phyloP scores from a whole-genome alignment of 2,329 filamentous ascomycete genomes.

The Emmonsia crescens region DNA sequence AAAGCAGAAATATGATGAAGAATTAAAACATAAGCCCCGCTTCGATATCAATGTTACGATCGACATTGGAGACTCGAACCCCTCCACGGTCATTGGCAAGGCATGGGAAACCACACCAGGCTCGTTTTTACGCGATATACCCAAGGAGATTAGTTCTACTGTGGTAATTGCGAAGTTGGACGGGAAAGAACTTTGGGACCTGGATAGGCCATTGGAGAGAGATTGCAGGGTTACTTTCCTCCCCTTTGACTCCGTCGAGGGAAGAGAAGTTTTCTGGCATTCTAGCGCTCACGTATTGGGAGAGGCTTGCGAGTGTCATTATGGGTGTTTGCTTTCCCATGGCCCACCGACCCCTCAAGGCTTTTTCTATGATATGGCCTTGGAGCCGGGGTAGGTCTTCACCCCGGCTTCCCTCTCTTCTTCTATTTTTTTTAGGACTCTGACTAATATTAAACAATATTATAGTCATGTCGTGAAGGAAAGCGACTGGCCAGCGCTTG shows the following conservation, averaged over 20 bases:
- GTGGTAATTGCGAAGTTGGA: constrained; percentile 74
- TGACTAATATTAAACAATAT: constrained; percentile 12
- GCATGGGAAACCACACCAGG: constrained; percentile 86
- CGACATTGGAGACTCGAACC: constrained; percentile 32
- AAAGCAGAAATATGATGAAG: constrained; percentile 72
- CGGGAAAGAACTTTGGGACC: constrained; percentile 74
- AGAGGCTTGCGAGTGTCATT: constrained; percentile 82
- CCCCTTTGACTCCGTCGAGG: constrained; percentile 64
- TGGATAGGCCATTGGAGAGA: constrained; percentile 79
- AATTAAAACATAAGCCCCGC: constrained; percentile 47
- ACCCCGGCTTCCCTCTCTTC: background rate
- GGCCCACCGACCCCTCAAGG: constrained; percentile 84
- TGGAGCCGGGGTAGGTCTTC: constrained; percentile 49
- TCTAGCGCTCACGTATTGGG: constrained; percentile 93
- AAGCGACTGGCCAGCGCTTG: constrained; percentile 73
- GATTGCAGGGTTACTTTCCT: constrained; percentile 77
- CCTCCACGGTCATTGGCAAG: constrained; percentile 47
- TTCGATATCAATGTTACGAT: constrained; percentile 40
- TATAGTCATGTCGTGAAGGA: constrained; percentile 54
- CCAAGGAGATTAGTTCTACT: constrained; percentile 78
- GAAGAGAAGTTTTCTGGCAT: constrained; percentile 96
- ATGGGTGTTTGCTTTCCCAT: constrained; percentile 84
- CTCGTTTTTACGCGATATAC: constrained; percentile 66
- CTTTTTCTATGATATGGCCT: constrained; percentile 96
- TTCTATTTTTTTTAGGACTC: constrained; percentile 1